Conservation (phyloP, 1,284 basidiomycete species). For the Sporisorium iseilematis-ciliati region DNA sequence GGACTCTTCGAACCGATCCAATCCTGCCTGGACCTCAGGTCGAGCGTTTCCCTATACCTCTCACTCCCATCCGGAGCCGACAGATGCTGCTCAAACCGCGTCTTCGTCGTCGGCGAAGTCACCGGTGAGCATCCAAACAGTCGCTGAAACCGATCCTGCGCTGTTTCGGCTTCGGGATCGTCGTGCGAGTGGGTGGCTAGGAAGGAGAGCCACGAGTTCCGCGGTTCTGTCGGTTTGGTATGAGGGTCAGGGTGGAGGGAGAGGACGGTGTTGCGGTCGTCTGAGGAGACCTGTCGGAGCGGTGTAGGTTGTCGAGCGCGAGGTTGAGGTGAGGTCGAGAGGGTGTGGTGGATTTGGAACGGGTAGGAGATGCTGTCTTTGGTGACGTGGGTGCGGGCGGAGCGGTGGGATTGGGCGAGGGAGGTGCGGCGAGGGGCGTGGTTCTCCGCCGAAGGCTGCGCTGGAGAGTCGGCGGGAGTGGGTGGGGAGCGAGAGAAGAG, state of each 20-base stretch:
- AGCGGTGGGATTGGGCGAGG: constrained; percentile 10
- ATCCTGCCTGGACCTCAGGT: constrained; percentile 16
- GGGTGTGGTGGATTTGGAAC: constrained; percentile 24
- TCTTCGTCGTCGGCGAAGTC: constrained; percentile 25
- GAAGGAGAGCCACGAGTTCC: constrained; percentile 39
- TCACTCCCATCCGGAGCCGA: constrained; percentile 4
- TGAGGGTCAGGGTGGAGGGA: neutral
- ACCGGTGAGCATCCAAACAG: constrained; percentile 46
- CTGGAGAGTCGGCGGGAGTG: neutral
- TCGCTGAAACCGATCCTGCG: constrained; percentile 29
- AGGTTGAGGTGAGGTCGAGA: constrained; percentile 5
- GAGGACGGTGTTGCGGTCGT: constrained; percentile 10
- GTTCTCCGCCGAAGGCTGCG: neutral
- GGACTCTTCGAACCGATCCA: constrained; percentile 36
- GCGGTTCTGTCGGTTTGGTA: neutral
- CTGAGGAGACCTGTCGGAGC: constrained; percentile 5
- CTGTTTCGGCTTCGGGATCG: constrained; percentile 12
- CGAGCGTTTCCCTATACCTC: constrained; percentile 23
- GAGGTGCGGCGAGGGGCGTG: neutral
- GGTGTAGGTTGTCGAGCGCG: constrained; percentile 14
- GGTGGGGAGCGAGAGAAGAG: neutral
- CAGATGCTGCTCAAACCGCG: neutral
- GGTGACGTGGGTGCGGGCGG: constrained; percentile 14
- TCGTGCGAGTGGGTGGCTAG: constrained; percentile 17
- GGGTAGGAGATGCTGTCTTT: constrained; percentile 48